Evolutionary conservation across 371 early-diverging fungal genomes (phyloP), one percentile per base, ranked within the genome.

Genomic region (Mortierella sp.): DNA sequence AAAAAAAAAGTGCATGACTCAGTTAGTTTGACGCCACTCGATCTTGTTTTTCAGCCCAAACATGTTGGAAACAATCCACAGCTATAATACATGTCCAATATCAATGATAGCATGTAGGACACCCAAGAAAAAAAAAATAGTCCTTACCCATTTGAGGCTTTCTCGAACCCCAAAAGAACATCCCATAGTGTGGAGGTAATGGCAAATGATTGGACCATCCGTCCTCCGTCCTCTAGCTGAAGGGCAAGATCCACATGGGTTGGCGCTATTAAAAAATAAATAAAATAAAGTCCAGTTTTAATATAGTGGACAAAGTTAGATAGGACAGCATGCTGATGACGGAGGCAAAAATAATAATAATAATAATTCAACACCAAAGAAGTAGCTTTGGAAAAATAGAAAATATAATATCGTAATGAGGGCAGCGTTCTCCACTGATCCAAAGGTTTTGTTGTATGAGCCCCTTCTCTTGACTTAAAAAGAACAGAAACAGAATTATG

Each of bases 231-330:
- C 37, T 80, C 80, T n/a, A 74, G 61, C 49, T 74, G 74, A 23
- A 80, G 55, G 45, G 75, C 80, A 28, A 80, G 66, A 40, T 80
- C 66, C 37, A 80, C 80, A 70, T 80, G 74, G 3, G 75, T 74
- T 1, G 80, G 80, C 12, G 80, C 80, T 80, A 69, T 32, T 10
- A 32, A 43, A 54, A 28, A 61, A 42, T 26, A 26, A 32, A 51
- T 47, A 47, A 28, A 55, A 66, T 6, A 26, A 26, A 34, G n/a
- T n/a, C n/a, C n/a, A n/a, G n/a, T n/a, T n/a, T n/a, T n/a, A n/a
- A n/a, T n/a, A n/a, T n/a, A n/a, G n/a, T n/a, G n/a, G n/a, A n/a
- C n/a, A 53, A 5, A 2, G 28, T 26, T 9, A 31, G 8, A 34
- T 7, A 34, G 23, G 58, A 43, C 45, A 66, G 42, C 43, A 42